Percentiles rank a stretch among this genome's conserved stretches.
phyloP scores from a whole-genome alignment of 768 basidiomycete genomes.

The Suillus subluteus region DNA sequence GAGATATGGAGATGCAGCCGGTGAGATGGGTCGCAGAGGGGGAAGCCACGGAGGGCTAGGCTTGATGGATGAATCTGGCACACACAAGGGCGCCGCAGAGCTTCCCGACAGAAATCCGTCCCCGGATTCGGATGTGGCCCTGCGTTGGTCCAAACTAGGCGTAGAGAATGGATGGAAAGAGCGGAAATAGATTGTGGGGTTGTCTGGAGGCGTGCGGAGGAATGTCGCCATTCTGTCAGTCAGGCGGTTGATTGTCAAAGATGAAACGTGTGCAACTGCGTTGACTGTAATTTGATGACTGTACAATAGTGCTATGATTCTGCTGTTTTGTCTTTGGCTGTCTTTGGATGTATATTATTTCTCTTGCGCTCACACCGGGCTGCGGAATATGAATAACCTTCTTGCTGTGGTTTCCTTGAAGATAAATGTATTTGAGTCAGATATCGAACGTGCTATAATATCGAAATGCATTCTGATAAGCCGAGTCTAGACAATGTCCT shows the following conservation, averaged over 20 bases:
- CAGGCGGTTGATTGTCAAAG: slow-evolving; percentile 3
- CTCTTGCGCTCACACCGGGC: not conserved
- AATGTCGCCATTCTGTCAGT: slow-evolving; percentile 8
- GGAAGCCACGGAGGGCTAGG: slow-evolving; percentile 47
- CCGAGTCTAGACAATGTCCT: not conserved
- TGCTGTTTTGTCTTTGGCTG: not conserved
- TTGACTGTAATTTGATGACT: slow-evolving; percentile 12
- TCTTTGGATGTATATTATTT: slow-evolving; percentile 6
- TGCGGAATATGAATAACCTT: slow-evolving; percentile 4
- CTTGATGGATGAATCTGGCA: slow-evolving; percentile 46
- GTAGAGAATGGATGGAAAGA: slow-evolving; percentile 51
- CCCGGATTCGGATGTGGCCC: slow-evolving; percentile 45
- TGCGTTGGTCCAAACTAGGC: slow-evolving; percentile 50
- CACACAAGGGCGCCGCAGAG: slow-evolving; percentile 39
- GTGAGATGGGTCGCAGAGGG: slow-evolving; percentile 46
- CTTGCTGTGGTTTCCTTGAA: not conserved
- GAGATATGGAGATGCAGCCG: slow-evolving; percentile 45
- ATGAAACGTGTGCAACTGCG: not conserved
- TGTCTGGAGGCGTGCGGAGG: slow-evolving; percentile 8
- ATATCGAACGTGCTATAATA: not conserved
- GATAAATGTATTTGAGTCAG: not conserved
- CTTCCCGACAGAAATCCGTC: slow-evolving; percentile 52
- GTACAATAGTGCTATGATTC: slow-evolving; percentile 24
- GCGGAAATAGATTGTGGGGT: slow-evolving; percentile 40
- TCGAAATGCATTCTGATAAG: not conserved